Evolutionary conservation across 106 monocot species (phyloP).

Genomic region (Allium sativum): DNA sequence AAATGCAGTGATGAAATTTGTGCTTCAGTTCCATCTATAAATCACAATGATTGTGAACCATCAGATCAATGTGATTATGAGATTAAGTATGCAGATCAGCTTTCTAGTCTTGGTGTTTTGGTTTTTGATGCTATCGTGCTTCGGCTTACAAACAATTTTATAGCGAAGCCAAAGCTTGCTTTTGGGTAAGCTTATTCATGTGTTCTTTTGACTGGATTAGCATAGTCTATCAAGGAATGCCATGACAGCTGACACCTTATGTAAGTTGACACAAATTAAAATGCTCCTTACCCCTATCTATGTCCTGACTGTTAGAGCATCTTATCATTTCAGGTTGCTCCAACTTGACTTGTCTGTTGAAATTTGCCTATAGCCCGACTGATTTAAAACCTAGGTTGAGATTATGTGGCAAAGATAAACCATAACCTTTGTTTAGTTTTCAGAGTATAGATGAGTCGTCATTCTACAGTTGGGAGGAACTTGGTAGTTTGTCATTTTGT

Average conservation of each 20-base stretch:
- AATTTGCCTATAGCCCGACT: too few species aligned
- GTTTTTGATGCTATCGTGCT: slow-evolving; percentile 45
- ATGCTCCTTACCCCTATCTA: background rate
- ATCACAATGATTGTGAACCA: slow-evolving; percentile 12
- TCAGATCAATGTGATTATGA: slow-evolving; percentile 68
- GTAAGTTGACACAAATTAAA: too few species aligned
- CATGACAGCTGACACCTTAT: background rate
- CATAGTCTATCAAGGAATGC: background rate
- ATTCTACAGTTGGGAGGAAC: too few species aligned
- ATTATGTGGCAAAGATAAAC: too few species aligned
- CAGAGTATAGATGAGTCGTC: too few species aligned
- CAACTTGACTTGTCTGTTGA: too few species aligned
- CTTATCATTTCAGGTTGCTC: too few species aligned
- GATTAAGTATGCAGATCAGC: slow-evolving; percentile 52
- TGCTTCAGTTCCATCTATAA: slow-evolving; percentile 20
- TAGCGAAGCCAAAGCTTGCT: slow-evolving; percentile 36
- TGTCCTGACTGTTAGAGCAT: too few species aligned
- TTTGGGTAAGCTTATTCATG: slow-evolving; percentile 27
- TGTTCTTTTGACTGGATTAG: background rate
- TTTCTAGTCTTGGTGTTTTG: slow-evolving; percentile 79
- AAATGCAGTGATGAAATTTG: slow-evolving; percentile 56
- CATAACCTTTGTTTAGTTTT: too few species aligned
- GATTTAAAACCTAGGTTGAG: too few species aligned
- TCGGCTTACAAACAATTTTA: slow-evolving; percentile 48
- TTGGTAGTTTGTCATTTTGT: too few species aligned